A percentile compares a stretch with the other conserved stretches of the same genome.
phyloP scores from a whole-genome alignment of 2,329 filamentous ascomycete genomes.

The Triangularia verruculosa region DNA sequence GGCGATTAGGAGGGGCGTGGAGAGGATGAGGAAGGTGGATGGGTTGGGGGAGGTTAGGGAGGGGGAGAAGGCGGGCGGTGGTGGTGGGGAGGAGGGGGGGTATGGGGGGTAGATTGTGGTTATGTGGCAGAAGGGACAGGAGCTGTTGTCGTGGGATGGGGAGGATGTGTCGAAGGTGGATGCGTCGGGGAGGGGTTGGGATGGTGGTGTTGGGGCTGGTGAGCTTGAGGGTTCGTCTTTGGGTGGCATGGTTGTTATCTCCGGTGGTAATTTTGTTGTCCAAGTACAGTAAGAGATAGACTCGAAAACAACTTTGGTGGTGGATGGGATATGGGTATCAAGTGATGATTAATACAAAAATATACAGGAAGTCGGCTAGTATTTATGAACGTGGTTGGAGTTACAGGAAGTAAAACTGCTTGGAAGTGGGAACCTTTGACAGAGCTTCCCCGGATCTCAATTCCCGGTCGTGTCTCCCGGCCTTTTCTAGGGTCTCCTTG shows the following conservation, averaged over 20 bases:
- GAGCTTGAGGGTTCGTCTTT: constrained; percentile 4
- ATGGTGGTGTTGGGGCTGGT: constrained; percentile 4
- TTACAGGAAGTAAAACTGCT: not conserved
- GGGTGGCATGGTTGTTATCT: not conserved
- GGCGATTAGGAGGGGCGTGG: constrained; percentile 72
- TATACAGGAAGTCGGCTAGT: not conserved
- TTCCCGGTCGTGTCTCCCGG: not conserved
- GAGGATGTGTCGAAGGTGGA: constrained; percentile 19
- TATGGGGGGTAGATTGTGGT: constrained; percentile 47
- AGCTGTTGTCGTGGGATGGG: constrained; percentile 22
- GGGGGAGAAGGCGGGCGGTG: constrained; percentile 36
- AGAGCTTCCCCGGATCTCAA: not conserved
- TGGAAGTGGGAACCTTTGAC: not conserved
- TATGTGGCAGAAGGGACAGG: constrained; percentile 64
- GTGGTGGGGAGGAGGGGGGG: constrained; percentile 43
- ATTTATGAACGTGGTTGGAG: not conserved
- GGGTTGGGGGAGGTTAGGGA: constrained; percentile 39
- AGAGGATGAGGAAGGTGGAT: constrained; percentile 66
- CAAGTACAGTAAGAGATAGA: not conserved
- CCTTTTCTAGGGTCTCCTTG: not conserved
- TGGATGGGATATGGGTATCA: not conserved
- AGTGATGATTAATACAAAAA: not conserved
- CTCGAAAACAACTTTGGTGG: too few species aligned
- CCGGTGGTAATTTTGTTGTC: not conserved
- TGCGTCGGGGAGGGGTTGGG: not conserved